Evolutionary conservation across 2,329 filamentous ascomycete genomes (phyloP), one percentile per base, ranked within the genome.

Genomic region (Fusarium domesticum): DNA sequence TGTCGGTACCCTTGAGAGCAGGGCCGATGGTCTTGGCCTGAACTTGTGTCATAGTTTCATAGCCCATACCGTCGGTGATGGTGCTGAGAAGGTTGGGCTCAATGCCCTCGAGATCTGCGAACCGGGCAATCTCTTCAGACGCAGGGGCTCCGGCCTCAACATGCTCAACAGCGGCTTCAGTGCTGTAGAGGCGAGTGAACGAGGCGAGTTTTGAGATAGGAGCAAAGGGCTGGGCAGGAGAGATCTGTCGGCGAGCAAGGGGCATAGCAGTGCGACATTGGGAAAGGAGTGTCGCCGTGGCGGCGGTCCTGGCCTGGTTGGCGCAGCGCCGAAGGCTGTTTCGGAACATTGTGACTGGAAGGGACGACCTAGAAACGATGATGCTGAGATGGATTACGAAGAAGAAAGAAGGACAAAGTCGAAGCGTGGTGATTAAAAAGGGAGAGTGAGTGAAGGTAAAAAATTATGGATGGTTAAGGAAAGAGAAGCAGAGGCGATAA

Each of bases 11-110:
- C 54, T 83, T 81, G 33, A 97, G 72, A 4, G 87, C 88, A 43
- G 88, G 78, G 47, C 81, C 81, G 62, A 98, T 90, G 11, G 92
- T 95, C 64, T 84, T 78, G 37, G 81, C 76, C 68, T 98, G 93
- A 12, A 98, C 92, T 17, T 93, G 86, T 17, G 92, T 97, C 93
- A 98, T 97, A 32, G 74, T 81, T 38, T 85, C 78, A 57, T 96
- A 85, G 19, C 77, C 72, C 84, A 97, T 87, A 40, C 81, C 78
- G 5, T 78, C 57, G 2, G 80, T 86, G 57, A 98, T 83, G 18
- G 84, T 77, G 4, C 74, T 62, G 51, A 95, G 74, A 39, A 96
- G 69, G 47, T 75, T 80, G 18, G 68, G 62, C 61, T 91, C 75
- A 33, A 95, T 78, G 23, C 74, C 75, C 3, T 50, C 32, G 10